These are phyloP conservation scores for Amauroascus niger DNA, from an alignment of 2,329 filamentous ascomycete species.

Conservation along the genomic window DNA sequence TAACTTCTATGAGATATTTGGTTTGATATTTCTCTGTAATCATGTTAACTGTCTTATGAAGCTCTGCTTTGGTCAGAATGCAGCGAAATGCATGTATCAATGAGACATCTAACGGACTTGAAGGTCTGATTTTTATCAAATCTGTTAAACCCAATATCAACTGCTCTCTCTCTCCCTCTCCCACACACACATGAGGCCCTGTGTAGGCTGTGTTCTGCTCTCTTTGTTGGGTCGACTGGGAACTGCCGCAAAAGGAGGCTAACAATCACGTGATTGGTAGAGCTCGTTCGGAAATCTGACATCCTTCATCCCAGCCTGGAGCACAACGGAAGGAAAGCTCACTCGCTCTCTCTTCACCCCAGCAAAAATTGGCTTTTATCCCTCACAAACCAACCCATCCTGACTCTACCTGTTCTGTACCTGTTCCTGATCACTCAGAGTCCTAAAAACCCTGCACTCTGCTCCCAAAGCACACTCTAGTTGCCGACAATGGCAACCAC, in stretches of 20 bases:
- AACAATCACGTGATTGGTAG: neutral
- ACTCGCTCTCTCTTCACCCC: too few species aligned
- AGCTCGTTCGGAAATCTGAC: too few species aligned
- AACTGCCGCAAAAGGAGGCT: too few species aligned
- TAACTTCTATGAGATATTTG: conserved; percentile 2
- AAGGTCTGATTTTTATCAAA: neutral
- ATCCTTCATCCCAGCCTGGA: too few species aligned
- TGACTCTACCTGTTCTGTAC: neutral
- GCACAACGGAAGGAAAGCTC: too few species aligned
- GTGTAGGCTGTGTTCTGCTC: too few species aligned
- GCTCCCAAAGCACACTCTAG: neutral
- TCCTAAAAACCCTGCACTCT: neutral
- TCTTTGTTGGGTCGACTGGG: too few species aligned
- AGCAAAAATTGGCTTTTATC: too few species aligned
- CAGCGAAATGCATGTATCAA: neutral
- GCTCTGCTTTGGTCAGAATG: neutral
- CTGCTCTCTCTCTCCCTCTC: too few species aligned
- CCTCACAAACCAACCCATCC: too few species aligned
- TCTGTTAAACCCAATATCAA: too few species aligned
- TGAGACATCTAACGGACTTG: neutral
- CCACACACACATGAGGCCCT: too few species aligned
- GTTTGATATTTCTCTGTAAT: conserved; percentile 7
- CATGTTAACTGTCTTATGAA: neutral
- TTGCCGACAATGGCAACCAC: conserved; percentile 22
- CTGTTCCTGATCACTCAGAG: neutral